Evolutionary conservation across 2,329 filamentous ascomycete species (phyloP), one percentile per base, ranked within the genome.

Genomic region (Thermothelomyces thermophilus): DNA sequence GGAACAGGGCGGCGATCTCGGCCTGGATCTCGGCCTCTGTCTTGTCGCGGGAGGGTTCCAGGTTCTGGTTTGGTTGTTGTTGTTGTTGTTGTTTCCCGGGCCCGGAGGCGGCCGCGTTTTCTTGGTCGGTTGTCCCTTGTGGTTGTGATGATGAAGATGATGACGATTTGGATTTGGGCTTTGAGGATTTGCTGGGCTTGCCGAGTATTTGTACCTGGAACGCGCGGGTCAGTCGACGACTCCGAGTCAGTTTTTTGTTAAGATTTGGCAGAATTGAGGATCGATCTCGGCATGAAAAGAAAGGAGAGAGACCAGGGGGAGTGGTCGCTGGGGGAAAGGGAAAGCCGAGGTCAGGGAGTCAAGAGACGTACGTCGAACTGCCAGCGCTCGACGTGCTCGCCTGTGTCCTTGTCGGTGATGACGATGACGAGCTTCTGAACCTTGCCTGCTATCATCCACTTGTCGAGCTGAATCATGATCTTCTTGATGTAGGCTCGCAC

Each of bases 401-500:
- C 93, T 0, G 90, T 95, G 68, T 98, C 93, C 70, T 96, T 97
- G 73, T 87, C 87, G 28, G 91, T 96, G 59, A 98, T 90, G 41
- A 98, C 93, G 46, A 98, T 86, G 52, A 98, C 90, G 11, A 98
- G 82, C 70, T 95, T 96, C 46, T 88, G 94, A 66, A 98, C 96
- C 71, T 98, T 97, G 66, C 90, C 89, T 61, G 86, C 87, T 46
- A 90, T 77, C 90, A 97, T 97, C 93, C 93, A 98, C 66, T 88
- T 89, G 73, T 94, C 91, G 51, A 98, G 81, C 70, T 98, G 93
- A 24, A 84, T 84, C 90, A 96, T 98, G 73, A 98, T 97, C 72
- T 94, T 95, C 70, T 95, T 96, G 75, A 98, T 95, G 72, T 98
- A 98, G 28, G 90, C 89, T 70, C 95, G 95, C 66, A 98, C 93